Base-by-base conservation (phyloP, 2,329 filamentous ascomycete genomes). In the Alternaria burnsii region DNA sequence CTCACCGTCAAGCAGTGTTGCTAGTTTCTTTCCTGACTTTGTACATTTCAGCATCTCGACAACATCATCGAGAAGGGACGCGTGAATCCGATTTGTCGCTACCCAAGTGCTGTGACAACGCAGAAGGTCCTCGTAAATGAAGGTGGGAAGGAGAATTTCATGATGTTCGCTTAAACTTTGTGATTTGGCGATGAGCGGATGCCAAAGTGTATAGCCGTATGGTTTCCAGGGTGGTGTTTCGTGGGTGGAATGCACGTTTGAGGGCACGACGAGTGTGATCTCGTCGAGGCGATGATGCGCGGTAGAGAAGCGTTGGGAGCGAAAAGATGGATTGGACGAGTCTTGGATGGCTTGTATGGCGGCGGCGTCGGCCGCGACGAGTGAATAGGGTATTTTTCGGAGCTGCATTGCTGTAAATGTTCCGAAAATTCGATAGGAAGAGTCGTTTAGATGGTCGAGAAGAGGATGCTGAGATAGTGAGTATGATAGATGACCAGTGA, bases 161-260 rank as follows among this genome's bases (percentile, higher is more conserved):
- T 59, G 2, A 52, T 52, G 36, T 76, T 74, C 4, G 61, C 43
- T 1, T 73, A 82, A 58, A 1, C 65, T 58, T 30, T 81, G 79
- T 6, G 73, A 78, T 22, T 61, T 55, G 0, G 79, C 68, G 36
- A 83, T 80, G 4, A 83, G 61, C 0, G 76, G 70, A 2, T 81
- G 74, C 82, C 81, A 84, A 59, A 71, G n/a, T 26, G 70, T 64
- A 64, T 81, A 83, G n/a, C 68, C 72, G 55, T 78, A 81, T 0
- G 82, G 76, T 3, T 51, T 56, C 65, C 66, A 71, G 9, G 65
- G 62, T 3, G 65, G 69, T 5, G 30, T 9, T 14, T 42, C 20
- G 47, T 71, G 69, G 6, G n/a, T 59, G 61, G 68, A 68, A 11
- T 6, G 7, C 0, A 20, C 2, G 4, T 58, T 52, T 11, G 61